A percentile compares a stretch with the other conserved stretches of the same genome.
phyloP scores from a whole-genome alignment of 2,329 filamentous ascomycete species.

The Rutstroemia sp. region DNA sequence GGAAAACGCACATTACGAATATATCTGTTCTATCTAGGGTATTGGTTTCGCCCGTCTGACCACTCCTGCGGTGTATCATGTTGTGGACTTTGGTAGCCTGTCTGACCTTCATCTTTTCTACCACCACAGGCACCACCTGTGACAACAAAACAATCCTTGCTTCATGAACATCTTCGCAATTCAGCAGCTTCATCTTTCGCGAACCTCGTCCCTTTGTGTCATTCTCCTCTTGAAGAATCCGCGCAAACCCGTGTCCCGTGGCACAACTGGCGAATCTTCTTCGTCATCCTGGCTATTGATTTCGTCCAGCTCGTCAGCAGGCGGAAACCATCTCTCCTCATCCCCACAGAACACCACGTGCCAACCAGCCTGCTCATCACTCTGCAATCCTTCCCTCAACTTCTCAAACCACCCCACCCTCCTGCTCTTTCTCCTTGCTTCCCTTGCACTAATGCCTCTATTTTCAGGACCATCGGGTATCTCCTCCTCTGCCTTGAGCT shows the following conservation, averaged over 20 bases:
- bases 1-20: not conserved
- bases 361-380: conserved; percentile 51
- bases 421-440: conserved; percentile 21
- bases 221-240: conserved; percentile 32
- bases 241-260: conserved; percentile 33
- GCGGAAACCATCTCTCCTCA: conserved; percentile 43
- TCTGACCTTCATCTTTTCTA: too few relatives aligned
- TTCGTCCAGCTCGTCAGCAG: conserved; percentile 12
- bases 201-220: not conserved
- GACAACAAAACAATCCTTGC: not conserved
- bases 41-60: not conserved
- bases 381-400: conserved; percentile 49
- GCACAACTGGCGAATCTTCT: conserved; percentile 36
- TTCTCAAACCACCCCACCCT: conserved; percentile 46
- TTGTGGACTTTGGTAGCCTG: too few relatives aligned
- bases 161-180: too few relatives aligned
- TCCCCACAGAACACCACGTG: conserved; percentile 57
- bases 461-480: conserved; percentile 1
- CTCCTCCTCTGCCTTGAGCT: conserved; percentile 27
- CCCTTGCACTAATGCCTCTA: conserved; percentile 17
- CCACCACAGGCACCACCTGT: too few relatives aligned
- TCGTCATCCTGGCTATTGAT: conserved; percentile 34
- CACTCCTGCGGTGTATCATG: too few relatives aligned
- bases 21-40: not conserved
- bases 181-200: too few relatives aligned